Percentiles rank a stretch among this genome's conserved stretches.
These are phyloP conservation scores for Lepidium africanum DNA, from an alignment of 345 rosid genomes.

Conservation along the genomic window DNA sequence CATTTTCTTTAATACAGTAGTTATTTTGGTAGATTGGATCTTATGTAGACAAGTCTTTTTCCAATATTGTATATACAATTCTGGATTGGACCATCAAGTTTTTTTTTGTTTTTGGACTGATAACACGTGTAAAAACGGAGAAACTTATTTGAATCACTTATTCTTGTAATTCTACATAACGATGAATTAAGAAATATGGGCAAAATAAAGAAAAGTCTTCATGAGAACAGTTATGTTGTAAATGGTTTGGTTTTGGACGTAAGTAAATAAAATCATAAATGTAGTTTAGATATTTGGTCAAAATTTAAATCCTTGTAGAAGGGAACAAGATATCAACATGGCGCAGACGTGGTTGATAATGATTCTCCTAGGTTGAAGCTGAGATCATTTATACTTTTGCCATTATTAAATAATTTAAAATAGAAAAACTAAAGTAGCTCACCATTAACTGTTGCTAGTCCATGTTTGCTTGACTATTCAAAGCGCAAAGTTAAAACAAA, in stretches of 20 bases:
- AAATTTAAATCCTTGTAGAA: neutral
- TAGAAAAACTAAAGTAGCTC: slow-evolving; percentile 5
- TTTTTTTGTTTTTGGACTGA: neutral
- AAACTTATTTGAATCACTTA: neutral
- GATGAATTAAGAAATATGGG: neutral
- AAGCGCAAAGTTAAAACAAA: neutral
- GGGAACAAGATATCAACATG: neutral
- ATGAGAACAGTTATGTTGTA: too few relatives aligned
- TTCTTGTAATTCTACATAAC: neutral
- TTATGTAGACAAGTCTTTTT: neutral
- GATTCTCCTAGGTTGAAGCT: neutral
- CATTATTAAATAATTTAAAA: neutral
- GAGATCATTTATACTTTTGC: neutral
- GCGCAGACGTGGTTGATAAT: slow-evolving; percentile 12
- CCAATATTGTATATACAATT: neutral
- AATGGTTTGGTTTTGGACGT: neutral
- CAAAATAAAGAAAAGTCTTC: neutral
- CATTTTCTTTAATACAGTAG: neutral
- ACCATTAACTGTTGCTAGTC: slow-evolving; percentile 24
- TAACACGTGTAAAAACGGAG: neutral
- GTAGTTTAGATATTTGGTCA: neutral
- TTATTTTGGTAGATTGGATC: neutral
- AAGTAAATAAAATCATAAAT: neutral
- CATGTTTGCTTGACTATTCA: slow-evolving; percentile 22
- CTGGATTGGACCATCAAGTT: neutral